Conservation (phyloP, 2,329 filamentous ascomycete species). For the Aspergillus amoenus region DNA sequence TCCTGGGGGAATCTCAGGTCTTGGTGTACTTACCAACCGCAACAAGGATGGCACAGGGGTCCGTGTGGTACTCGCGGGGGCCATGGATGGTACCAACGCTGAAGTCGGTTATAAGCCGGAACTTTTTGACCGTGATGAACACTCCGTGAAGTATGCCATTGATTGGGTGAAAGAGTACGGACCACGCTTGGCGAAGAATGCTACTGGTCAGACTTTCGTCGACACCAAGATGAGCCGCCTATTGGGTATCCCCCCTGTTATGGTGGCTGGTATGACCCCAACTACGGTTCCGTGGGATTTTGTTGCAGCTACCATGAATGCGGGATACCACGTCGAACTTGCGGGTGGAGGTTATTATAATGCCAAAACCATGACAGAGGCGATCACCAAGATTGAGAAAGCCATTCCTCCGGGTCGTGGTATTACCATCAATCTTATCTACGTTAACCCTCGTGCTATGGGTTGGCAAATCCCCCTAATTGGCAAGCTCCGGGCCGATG, state of each 20-base stretch:
- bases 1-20: conserved; percentile 91
- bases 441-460: conserved; percentile 86
- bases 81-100: conserved; percentile 83
- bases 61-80: conserved; percentile 88
- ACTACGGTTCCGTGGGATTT: conserved; percentile 89
- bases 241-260: conserved; percentile 77
- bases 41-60: conserved; percentile 99
- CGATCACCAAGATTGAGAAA: conserved; percentile 80
- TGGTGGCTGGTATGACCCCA: conserved; percentile 92
- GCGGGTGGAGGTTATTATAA: conserved; percentile 88
- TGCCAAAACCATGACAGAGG: conserved; percentile 76
- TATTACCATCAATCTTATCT: conserved; percentile 87
- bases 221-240: conserved; percentile 95
- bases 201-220: conserved; percentile 83
- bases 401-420: conserved; percentile 81
- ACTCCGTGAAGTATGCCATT: conserved; percentile 90
- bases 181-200: conserved; percentile 86
- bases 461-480: conserved; percentile 88
- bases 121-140: conserved; percentile 92
- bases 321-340: conserved; percentile 90
- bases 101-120: conserved; percentile 98
- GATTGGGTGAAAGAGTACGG: conserved; percentile 98
- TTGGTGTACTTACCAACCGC: conserved; percentile 93
- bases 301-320: conserved; percentile 87
- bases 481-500: conserved; percentile 74